phyloP scores from a whole-genome alignment of 139 green algal genomes.

The Nannochloris sp. region DNA sequence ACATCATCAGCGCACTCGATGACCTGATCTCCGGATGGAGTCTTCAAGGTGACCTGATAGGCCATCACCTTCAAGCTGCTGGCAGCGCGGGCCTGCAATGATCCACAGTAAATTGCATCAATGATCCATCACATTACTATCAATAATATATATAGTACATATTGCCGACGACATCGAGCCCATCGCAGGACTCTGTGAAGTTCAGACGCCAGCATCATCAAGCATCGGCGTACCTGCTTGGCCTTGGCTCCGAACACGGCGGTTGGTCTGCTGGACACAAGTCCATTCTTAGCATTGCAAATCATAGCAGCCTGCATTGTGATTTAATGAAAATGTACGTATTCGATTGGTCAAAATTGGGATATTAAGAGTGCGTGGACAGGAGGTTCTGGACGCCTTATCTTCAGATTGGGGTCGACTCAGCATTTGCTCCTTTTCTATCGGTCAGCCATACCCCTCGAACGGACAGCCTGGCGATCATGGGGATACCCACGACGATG shows the following conservation, averaged over 20 bases:
- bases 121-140: neutral
- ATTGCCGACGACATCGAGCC: neutral
- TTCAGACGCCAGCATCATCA: neutral
- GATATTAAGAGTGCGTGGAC: no score
- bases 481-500: no score
- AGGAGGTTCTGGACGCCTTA: no score
- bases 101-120: neutral
- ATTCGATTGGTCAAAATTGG: no score
- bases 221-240: constrained; percentile 12
- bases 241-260: constrained; percentile 13
- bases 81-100: constrained; percentile 5
- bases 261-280: constrained; percentile 13
- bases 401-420: neutral
- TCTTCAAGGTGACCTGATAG: constrained; percentile 65
- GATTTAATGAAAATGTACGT: no score
- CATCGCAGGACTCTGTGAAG: neutral
- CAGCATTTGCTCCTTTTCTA: constrained; percentile 2
- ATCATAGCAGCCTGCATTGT: constrained; percentile 20
- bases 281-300: constrained; percentile 8
- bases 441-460: neutral
- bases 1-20: constrained; percentile 66
- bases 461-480: no score
- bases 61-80: constrained; percentile 28
- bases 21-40: constrained; percentile 47
- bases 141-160: neutral